Percentiles rank a stretch among this genome's conserved stretches.
Conservation (phyloP, 2,329 filamentous ascomycete genomes). For the Amauroascus verrucosus region DNA sequence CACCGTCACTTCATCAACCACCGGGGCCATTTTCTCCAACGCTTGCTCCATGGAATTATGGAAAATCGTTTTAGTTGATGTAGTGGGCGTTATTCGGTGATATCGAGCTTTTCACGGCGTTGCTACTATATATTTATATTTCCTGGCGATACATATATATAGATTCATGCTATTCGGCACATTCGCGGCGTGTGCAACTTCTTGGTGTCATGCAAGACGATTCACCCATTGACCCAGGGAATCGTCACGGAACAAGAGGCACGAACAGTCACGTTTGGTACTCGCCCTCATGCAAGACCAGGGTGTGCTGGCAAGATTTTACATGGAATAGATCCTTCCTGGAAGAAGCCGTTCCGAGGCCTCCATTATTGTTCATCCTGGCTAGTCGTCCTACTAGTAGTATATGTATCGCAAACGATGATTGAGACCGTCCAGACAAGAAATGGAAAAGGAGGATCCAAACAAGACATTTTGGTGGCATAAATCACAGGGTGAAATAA, state of each 20-base stretch:
- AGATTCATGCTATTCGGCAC: too few relatives aligned
- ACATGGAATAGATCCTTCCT: neutral
- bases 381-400: neutral
- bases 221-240: neutral
- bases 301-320: neutral
- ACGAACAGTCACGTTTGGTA: neutral
- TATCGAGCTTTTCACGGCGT: neutral
- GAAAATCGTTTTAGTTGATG: neutral
- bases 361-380: neutral
- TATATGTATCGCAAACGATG: neutral
- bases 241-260: neutral
- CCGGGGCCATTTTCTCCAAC: neutral
- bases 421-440: neutral
- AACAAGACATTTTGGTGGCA: neutral
- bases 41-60: neutral
- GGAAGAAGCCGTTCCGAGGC: neutral
- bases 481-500: neutral
- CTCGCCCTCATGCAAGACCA: neutral
- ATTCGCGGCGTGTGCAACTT: neutral
- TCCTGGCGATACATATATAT: neutral
- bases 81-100: neutral
- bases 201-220: neutral
- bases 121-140: neutral
- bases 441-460: neutral
- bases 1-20: neutral